Base-by-base conservation (phyloP, 331 rosid genomes). In the Telfairia occidentalis region DNA sequence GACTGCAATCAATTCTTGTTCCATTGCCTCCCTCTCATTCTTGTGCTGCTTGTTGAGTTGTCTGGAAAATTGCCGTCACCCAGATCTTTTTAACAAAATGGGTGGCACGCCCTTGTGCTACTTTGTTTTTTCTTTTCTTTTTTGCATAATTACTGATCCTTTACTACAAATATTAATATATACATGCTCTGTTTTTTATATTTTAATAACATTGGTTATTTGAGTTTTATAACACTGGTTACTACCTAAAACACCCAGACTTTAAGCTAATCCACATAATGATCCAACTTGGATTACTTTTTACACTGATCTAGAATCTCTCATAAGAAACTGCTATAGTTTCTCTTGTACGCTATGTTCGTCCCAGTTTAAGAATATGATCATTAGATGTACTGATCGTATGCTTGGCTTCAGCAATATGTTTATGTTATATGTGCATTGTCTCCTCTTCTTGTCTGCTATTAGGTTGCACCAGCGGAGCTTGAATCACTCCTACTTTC, bases 391-490 rank as follows among this genome's bases (percentile, higher is more conserved):
- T 37, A 35, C 9, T 35, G 0, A 64, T 66, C 2, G 9, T 64
- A 4, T 0, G 19, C 2, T 23, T 23, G 52, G 34, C 73, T 66
- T 37, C 2, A 2, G 9, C 10, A 2, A 40, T 40, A 37, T 67
- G 21, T 67, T 12, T 42, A 0, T 13, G 37, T 23, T 69, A 7
- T 42, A 24, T 6, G 23, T 26, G 55, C 37, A 43, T 69, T 43
- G 37, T 2, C 37, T 42, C 35, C 23, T 67, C 12, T 67, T 43
- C 54, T 71, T 71, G 45, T 71, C 60, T 73, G 34, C 34, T 57
- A 55, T 78, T 48, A 78, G 81, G 76, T 78, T 54, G 75, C 69
- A 61, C 76, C 50, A 3, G 43, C 74, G 18, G 71, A 59, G 74
- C 73, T 40, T 42, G 79, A 73, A 76, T 42, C 9, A 8, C n/a